Base-by-base conservation (phyloP, 2,329 filamentous ascomycete genomes). In the Berkeleyomyces rouxiae region DNA sequence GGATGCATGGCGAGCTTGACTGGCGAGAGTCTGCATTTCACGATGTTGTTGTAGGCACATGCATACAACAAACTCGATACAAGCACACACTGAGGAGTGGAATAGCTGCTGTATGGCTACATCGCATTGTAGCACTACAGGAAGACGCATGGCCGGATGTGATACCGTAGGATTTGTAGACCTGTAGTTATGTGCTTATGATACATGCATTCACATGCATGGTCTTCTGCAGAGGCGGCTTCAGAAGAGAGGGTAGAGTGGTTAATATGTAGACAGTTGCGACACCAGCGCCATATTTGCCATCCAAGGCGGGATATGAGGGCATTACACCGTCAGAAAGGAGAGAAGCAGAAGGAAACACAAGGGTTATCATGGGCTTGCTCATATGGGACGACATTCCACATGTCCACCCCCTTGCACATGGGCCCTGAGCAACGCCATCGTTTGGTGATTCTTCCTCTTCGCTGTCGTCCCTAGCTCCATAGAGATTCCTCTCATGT, bases 221-320 rank as follows among this genome's bases (percentile, higher is more conserved):
- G 16, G 40, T 36, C 11, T 13, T 23, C 57, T 59, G 42, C 57
- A 59, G 7, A 36, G 9, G 43, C 37, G 42, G n/a, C 7, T 58
- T 16, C 44, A 47, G 36, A 42, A n/a, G 36, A 55, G 4, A 16
- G 47, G 23, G 33, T 16, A 60, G 23, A 46, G 42, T 47, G 42
- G 46, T 43, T 51, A 42, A 44, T 55, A 13, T 55, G n/a, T 33
- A 13, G 46, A 61, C 33, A 61, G 33, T 23, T 23, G 2, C 23
- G 23, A 23, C 23, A 23, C 23, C 23, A 23, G 43, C 44, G 42
- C 44, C 61, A 63, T 63, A 59, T 63, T 63, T 11, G 31, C 23
- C 44, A 59, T 40, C 36, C 16, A 55, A 59, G 53, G 16, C 37
- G 55, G 40, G 37, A 63, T 59, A 63, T 59, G 43, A 63, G 16